Conservation (phyloP, 2,329 filamentous ascomycete genomes). For the Aureobasidium leucospermi region DNA sequence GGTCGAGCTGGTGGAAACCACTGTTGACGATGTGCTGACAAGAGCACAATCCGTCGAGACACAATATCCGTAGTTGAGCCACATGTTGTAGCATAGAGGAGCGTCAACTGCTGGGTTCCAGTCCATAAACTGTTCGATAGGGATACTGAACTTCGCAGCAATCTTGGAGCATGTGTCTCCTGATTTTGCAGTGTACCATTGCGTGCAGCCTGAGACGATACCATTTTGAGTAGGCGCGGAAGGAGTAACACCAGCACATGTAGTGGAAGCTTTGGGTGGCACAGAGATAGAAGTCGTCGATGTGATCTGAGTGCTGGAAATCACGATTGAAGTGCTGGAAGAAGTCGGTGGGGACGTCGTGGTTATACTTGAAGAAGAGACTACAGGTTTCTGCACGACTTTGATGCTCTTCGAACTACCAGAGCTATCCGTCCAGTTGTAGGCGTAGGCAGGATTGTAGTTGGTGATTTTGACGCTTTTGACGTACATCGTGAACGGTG, state of each 20-base stretch:
- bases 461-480: slow-evolving; percentile 29
- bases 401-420: slow-evolving; percentile 50
- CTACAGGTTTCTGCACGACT: slow-evolving; percentile 21
- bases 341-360: neutral
- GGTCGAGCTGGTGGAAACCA: neutral
- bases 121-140: slow-evolving; percentile 18
- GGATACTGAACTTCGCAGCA: slow-evolving; percentile 17
- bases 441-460: slow-evolving; percentile 50
- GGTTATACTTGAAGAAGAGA: neutral
- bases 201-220: slow-evolving; percentile 19
- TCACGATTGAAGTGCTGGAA: neutral
- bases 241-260: slow-evolving; percentile 14
- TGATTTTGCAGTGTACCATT: slow-evolving; percentile 21
- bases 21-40: neutral
- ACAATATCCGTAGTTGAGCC: slow-evolving; percentile 21
- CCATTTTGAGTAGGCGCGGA: slow-evolving; percentile 21
- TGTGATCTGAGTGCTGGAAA: neutral
- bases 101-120: slow-evolving; percentile 23
- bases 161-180: slow-evolving; percentile 21
- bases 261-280: neutral
- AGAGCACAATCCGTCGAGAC: slow-evolving; percentile 17
- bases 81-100: slow-evolving; percentile 19
- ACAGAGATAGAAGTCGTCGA: neutral
- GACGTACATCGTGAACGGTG: slow-evolving; percentile 30
- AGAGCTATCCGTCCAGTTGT: slow-evolving; percentile 33